Base-by-base conservation (phyloP, 176 grass and related monocot species). In the Pontederia paniculata region DNA sequence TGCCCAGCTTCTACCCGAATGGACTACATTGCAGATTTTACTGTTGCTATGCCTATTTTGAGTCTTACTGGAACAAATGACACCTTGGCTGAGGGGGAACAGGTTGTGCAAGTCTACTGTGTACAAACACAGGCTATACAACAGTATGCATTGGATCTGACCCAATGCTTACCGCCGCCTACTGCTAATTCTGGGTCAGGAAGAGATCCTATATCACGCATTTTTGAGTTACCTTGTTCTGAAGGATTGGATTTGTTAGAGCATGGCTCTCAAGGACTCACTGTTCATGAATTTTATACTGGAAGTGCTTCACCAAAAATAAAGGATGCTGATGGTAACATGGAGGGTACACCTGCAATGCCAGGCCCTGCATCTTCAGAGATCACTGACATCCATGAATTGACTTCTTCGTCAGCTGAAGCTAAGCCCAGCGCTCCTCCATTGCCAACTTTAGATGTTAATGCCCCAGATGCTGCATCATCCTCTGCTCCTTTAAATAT, bases 91-190 rank as follows among this genome's bases (percentile, higher is more conserved):
- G 78, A 81, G 72, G 83, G 74, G 44, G 86, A 84, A 70, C 83
- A 90, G 63, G 72, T 79, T 52, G 91, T 97, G 66, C 86, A 97
- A 76, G 77, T 97, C 9, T 97, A 87, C 25, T 97, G 91, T 81
- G 86, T 97, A 4, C 91, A 97, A 69, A 97, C 91, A 55, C 80
- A 90, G 79, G 91, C 91, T 51, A 90, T 97, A 56, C 91, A 97
- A 65, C 91, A 90, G 48, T 97, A 97, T 59, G 83, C 86, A 11
- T 73, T 97, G 70, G 91, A 90, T 52, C 70, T 97, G 55, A 57
- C 77, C 19, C 86, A 89, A 28, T 97, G 91, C 74, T 60, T 90
- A 72, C 91, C 86, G 37, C 82, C 89, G 22, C 50, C 71, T 62
- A 52, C 57, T 60, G 67, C 65, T 69, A 70, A 66, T 53, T 25